These are phyloP conservation scores for Euphrasia arctica DNA, from an alignment of 305 asterid genomes.

Conservation along the genomic window DNA sequence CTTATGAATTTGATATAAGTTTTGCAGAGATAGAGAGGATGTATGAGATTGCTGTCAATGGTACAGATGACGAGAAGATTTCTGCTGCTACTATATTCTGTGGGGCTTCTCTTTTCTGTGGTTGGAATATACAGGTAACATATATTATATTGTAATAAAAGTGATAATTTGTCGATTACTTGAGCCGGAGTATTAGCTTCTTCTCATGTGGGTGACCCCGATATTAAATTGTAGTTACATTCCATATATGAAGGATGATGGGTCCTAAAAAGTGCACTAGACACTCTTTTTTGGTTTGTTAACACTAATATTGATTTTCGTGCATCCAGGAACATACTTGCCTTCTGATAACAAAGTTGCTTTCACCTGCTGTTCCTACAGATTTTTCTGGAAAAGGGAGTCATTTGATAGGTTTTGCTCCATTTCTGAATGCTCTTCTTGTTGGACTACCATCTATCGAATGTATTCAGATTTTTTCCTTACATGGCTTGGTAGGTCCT, in stretches of 20 bases:
- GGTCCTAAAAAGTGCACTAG: constrained; percentile 10
- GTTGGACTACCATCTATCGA: constrained; percentile 79
- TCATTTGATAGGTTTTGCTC: constrained; percentile 81
- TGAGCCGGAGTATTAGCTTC: constrained; percentile 15
- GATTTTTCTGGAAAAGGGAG: constrained; percentile 75
- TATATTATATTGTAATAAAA: constrained; percentile 19
- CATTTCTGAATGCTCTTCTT: constrained; percentile 82
- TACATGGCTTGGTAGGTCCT: constrained; percentile 94
- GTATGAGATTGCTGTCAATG: constrained; percentile 84
- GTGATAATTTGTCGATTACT: constrained; percentile 12
- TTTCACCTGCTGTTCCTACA: constrained; percentile 74
- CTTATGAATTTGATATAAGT: constrained; percentile 76
- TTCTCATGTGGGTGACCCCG: constrained; percentile 11
- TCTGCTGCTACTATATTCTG: constrained; percentile 92
- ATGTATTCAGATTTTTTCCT: constrained; percentile 74
- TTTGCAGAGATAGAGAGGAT: constrained; percentile 95
- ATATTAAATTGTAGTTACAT: neutral
- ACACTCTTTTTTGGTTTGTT: constrained; percentile 11
- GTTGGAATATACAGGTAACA: constrained; percentile 96
- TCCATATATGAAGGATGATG: neutral
- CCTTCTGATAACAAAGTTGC: constrained; percentile 69
- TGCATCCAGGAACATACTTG: constrained; percentile 76
- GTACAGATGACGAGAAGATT: constrained; percentile 91
- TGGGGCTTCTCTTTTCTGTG: constrained; percentile 94
- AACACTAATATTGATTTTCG: constrained; percentile 12